These are phyloP conservation scores for Astrocystis sublimbata DNA, from an alignment of 495 filamentous ascomycete species.

Conservation along the genomic window DNA sequence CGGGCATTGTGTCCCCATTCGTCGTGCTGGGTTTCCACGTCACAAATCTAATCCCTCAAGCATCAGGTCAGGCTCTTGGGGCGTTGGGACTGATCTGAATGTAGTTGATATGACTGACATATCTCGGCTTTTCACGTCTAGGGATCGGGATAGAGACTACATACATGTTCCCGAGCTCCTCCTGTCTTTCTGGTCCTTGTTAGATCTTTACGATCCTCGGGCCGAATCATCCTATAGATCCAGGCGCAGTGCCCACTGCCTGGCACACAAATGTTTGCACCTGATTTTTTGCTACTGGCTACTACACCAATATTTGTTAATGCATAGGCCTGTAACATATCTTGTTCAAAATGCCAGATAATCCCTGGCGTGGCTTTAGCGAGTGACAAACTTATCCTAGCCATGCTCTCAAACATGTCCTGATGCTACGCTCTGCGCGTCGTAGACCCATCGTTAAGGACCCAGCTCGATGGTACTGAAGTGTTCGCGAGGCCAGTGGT, in stretches of 20 bases:
- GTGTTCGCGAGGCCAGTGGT: background rate
- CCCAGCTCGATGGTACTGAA: background rate
- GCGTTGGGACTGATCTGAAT: too few relatives aligned
- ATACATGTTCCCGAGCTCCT: conserved; percentile 9
- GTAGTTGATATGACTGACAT: too few relatives aligned
- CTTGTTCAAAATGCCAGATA: background rate
- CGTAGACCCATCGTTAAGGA: background rate
- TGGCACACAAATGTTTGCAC: background rate
- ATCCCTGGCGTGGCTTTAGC: background rate
- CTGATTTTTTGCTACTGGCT: background rate
- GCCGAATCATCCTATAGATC: conserved; percentile 2
- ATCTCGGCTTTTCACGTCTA: conserved; percentile 2
- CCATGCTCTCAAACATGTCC: background rate
- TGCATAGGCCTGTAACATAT: background rate
- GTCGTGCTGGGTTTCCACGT: too few relatives aligned
- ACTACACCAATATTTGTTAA: background rate
- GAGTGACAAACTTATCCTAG: background rate
- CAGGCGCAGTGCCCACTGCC: background rate
- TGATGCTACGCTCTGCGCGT: background rate
- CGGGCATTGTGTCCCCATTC: too few relatives aligned
- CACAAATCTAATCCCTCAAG: too few relatives aligned
- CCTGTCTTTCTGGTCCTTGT: conserved; percentile 4
- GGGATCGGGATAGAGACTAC: background rate
- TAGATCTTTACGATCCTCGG: conserved; percentile 12
- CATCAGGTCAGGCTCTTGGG: too few relatives aligned